Percentiles rank a stretch among this genome's conserved stretches.
Conservation (phyloP, 306 rosid genomes). For the Casuarina cunninghamiana region DNA sequence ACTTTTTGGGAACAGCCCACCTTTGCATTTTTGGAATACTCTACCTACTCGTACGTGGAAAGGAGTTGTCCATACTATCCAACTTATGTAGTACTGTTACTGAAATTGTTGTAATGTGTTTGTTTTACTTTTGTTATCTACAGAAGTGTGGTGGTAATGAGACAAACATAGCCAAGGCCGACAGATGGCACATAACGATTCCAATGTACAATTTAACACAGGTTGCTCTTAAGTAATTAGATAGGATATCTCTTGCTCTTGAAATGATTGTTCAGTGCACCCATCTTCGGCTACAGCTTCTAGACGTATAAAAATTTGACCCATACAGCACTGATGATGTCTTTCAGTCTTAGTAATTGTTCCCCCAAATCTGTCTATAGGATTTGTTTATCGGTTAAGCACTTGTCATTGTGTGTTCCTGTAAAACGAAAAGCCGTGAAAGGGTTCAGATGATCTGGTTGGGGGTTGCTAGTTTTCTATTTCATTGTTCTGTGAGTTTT, state of each 20-base stretch:
- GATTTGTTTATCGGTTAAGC: background rate
- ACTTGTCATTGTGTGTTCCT: background rate
- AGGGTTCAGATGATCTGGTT: background rate
- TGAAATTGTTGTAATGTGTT: background rate
- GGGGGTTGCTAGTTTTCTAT: background rate
- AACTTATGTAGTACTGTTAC: background rate
- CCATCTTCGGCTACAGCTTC: background rate
- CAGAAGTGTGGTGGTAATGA: background rate
- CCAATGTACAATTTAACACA: background rate
- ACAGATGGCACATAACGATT: background rate
- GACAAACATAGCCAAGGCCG: background rate
- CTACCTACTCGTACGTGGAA: constrained; percentile 18
- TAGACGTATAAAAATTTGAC: background rate
- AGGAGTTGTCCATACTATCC: constrained; percentile 13
- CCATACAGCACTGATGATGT: background rate
- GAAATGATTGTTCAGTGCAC: background rate
- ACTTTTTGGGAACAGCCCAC: constrained; percentile 37
- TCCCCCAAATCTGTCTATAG: background rate
- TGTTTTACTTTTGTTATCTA: too few species aligned
- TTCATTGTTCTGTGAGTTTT: background rate
- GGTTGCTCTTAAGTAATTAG: background rate
- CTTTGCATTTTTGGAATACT: constrained; percentile 32
- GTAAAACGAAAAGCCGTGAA: background rate
- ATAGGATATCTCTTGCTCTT: background rate
- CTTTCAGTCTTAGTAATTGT: background rate